Evolutionary conservation across 2,329 filamentous ascomycete genomes (phyloP), one percentile per base, ranked within the genome.

Genomic region (Penicillium sp.): DNA sequence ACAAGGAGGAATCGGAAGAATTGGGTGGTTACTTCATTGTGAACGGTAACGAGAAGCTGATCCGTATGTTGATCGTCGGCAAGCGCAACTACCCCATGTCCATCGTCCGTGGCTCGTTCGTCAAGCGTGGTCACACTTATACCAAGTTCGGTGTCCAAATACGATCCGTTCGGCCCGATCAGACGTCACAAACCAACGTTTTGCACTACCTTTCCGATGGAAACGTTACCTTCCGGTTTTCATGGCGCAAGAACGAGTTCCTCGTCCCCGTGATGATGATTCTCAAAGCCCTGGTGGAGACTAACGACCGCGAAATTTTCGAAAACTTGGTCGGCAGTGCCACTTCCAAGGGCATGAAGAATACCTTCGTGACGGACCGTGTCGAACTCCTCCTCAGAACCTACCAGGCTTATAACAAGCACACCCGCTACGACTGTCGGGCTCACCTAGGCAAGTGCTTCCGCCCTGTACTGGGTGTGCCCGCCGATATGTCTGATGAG

Each of bases 181-280:
- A 99, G 78, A 97, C 94, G 9, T 97, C 93, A 33, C 94, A 98
- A 77, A 98, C 94, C 39, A 99, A 98, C 71, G 92, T 96, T 36
- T 83, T 99, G 50, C 95, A 99, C 78, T 99, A 98, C 76, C 85
- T 99, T 57, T 92, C 85, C 69, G 95, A 99, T 74, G 95, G 95
- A 64, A 98, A 97, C 75, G 88, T 98, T 69, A 98, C 92, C 0
- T 96, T 99, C 78, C 86, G 95, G 57, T 99, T 99, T 77, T 97
- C 94, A 6, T 99, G 94, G 94, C 85, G 93, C 66, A 99, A 99
- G 79, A 92, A 92, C 67, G 95, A 99, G 77, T 99, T 92, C 71
- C 85, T 99, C n/a, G 85, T 99, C 2, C 95, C 95, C 1, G 90
- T 92, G 61, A 88, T 97, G 84, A 98, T 99, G 94, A 87, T 99